These are phyloP conservation scores for Eucalyptus polybractea DNA, from an alignment of 345 rosid species.

Conservation along the genomic window DNA sequence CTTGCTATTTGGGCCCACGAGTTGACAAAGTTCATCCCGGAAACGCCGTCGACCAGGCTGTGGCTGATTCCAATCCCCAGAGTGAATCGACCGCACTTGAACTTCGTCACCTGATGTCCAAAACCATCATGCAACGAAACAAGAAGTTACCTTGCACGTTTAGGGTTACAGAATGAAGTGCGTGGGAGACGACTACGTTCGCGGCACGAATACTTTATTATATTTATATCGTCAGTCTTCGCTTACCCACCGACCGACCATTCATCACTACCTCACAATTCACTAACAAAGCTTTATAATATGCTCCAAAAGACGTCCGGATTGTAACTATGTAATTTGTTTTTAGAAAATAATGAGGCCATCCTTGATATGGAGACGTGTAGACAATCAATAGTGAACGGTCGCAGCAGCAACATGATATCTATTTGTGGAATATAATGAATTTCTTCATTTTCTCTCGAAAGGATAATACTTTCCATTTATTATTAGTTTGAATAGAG, in stretches of 20 bases:
- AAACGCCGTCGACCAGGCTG: constrained; percentile 16
- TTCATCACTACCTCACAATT: neutral
- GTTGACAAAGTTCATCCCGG: constrained; percentile 14
- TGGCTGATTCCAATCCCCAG: constrained; percentile 12
- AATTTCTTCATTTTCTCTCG: neutral
- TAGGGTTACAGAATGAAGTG: neutral
- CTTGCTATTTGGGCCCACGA: constrained; percentile 18
- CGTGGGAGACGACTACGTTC: neutral
- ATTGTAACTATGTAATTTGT: neutral
- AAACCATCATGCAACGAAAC: neutral
- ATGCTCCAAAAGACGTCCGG: neutral
- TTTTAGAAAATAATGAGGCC: neutral
- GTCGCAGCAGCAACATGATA: neutral
- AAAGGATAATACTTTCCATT: neutral
- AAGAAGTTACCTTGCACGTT: neutral
- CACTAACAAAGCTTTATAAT: neutral
- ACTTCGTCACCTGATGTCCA: constrained; percentile 12
- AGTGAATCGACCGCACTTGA: constrained; percentile 17
- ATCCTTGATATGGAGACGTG: neutral
- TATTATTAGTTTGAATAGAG: neutral
- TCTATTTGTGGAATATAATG: neutral
- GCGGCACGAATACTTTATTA: neutral
- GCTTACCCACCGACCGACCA: neutral
- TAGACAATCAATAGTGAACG: neutral
- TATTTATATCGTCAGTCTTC: neutral